These are phyloP conservation scores for Arabidopsis suecica DNA, from an alignment of 345 rosid species.

Conservation along the genomic window DNA sequence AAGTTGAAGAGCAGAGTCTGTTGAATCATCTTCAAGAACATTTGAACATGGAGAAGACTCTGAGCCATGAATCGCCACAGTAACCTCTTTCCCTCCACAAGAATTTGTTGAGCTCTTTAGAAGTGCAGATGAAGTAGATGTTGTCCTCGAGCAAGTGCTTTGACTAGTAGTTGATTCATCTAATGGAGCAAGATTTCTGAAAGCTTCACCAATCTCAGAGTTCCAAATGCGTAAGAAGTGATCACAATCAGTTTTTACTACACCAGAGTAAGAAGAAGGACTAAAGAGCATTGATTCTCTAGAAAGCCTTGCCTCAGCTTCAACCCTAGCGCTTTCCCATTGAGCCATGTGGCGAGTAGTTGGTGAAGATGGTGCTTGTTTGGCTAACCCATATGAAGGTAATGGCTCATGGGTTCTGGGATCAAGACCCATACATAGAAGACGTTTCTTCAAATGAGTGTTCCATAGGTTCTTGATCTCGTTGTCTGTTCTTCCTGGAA, in stretches of 20 bases:
- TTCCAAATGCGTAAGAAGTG: constrained; percentile 87
- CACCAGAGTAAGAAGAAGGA: constrained; percentile 23
- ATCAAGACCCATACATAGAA: constrained; percentile 79
- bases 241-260: constrained; percentile 55
- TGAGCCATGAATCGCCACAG: constrained; percentile 49
- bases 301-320: constrained; percentile 95
- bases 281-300: constrained; percentile 64
- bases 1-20: constrained; percentile 80
- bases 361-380: constrained; percentile 60
- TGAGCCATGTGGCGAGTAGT: constrained; percentile 95
- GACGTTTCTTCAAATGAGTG: constrained; percentile 92
- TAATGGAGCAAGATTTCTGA: constrained; percentile 52
- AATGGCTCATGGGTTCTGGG: constrained; percentile 86
- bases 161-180: constrained; percentile 40
- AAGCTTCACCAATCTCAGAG: constrained; percentile 86
- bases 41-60: constrained; percentile 59
- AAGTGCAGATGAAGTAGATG: constrained; percentile 38
- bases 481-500: constrained; percentile 96
- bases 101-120: constrained; percentile 55
- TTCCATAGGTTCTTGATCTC: constrained; percentile 99
- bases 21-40: constrained; percentile 61
- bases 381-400: constrained; percentile 46
- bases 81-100: constrained; percentile 43
- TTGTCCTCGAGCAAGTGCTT: constrained; percentile 56
- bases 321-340: constrained; percentile 97